A percentile compares a stretch with the other conserved stretches of the same genome.
Conservation (phyloP, 2,329 filamentous ascomycete genomes). For the Emmonsia crescens region DNA sequence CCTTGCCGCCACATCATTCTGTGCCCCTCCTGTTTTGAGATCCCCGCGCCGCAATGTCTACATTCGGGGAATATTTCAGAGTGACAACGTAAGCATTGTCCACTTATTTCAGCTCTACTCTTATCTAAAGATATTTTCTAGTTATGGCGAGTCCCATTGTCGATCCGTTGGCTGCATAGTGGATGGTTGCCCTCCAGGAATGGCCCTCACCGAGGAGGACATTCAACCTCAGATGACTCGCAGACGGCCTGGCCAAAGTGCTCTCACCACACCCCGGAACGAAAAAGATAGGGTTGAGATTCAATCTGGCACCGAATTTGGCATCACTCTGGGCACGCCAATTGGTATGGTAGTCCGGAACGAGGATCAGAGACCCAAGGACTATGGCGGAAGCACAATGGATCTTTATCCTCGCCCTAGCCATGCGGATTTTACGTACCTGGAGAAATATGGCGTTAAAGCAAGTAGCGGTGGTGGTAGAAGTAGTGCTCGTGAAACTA, state of each 20-base stretch:
- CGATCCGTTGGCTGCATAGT: conserved; percentile 71
- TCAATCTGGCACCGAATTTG: conserved; percentile 84
- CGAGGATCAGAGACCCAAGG: conserved; percentile 83
- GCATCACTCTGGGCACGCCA: conserved; percentile 79
- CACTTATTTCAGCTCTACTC: conserved; percentile 9
- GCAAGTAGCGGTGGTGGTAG: conserved; percentile 82
- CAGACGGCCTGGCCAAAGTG: conserved; percentile 76
- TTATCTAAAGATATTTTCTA: conserved; percentile 24
- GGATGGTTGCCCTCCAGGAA: conserved; percentile 80
- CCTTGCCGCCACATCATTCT: background rate
- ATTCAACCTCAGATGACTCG: conserved; percentile 94
- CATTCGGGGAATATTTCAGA: conserved; percentile 65
- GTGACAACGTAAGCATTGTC: conserved; percentile 56
- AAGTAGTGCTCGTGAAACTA: conserved; percentile 88
- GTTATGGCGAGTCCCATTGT: conserved; percentile 82
- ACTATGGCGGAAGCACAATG: conserved; percentile 85
- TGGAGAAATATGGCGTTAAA: conserved; percentile 94
- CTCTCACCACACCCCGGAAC: conserved; percentile 81
- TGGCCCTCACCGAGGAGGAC: conserved; percentile 72
- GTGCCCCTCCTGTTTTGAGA: background rate
- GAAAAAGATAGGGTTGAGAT: conserved; percentile 89
- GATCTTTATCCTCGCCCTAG: conserved; percentile 81
- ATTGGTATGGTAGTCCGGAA: conserved; percentile 82
- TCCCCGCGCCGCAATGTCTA: conserved; percentile 52
- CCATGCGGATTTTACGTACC: conserved; percentile 94